Base-by-base conservation (phyloP, 2,329 filamentous ascomycete species). In the Cryphonectria nitschkei region DNA sequence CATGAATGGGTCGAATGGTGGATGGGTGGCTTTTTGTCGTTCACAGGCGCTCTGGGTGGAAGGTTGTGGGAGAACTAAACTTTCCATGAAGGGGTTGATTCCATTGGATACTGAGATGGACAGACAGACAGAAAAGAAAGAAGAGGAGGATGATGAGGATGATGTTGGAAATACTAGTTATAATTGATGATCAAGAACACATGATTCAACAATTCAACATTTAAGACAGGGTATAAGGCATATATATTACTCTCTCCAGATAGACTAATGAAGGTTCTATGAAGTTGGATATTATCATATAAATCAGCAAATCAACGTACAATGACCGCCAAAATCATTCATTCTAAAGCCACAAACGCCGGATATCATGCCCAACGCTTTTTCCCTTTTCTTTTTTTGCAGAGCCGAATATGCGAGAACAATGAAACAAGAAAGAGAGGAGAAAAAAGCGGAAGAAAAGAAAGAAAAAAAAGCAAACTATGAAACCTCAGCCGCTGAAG, bases 361-460 rank as follows among this genome's bases (percentile, higher is more conserved):
- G 32, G 32, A 62, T 37, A 62, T n/a, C 37, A 62, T 62, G 58
- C 58, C 58, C 14, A 62, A n/a, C 32, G 32, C 58, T n/a, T 62
- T 37, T 39, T 9, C 9, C 19, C 13, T 62, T 62, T 58, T 13
- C 4, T 62, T 2, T 32, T 26, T n/a, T 3, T 60, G 19, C 46
- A 50, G 46, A 50, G 46, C 46, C 22, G 6, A n/a, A 50, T 13
- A 62, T 62, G 58, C 58, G 9, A 2, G 37, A 39, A n/a, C 6
- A 22, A 26, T 13, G 2, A 56, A 54, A 6, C 0, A 14, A 56
- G 19, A 56, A 60, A 7, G 8, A 39, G 19, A 22, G 39, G 8
- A 19, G 22, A n/a, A 3, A 2, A 32, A 9, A 26, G 8, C 11
- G 34, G 22, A 22, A 22, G 3, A 8, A 61, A 39, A 8, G 26